Evolutionary conservation across 352 stramenopile species (phyloP), one percentile per base, ranked within the genome.

Genomic region (Phytophthora rubi): DNA sequence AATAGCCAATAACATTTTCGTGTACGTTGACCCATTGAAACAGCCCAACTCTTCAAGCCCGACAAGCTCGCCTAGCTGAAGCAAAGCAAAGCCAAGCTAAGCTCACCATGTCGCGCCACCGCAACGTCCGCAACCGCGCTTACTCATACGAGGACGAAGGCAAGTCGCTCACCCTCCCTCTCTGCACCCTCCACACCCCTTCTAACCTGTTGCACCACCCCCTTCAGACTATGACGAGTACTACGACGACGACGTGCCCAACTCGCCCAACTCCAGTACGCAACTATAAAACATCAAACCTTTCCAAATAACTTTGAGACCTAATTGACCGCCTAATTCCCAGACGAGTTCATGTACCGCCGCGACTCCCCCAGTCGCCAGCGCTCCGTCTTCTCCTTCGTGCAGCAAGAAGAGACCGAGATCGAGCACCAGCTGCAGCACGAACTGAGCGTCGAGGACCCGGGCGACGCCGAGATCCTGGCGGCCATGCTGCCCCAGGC

Each of bases 81-180:
- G 44, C 16, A 18, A 49, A 15, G 10, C 9, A 49, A 49, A 13
- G 8, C 35, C 6, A 15, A 49, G 44, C 48, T 35, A 53, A 12
- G n/a, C 42, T n/a, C 16, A 12, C 18, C 62, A 96, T 96, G 89
- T 94, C 85, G 13, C 89, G 89, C 73, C 89, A 96, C 53, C 87
- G 89, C 68, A 88, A 93, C 74, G 74, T 96, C 30, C 89, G 89
- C 62, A 94, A 95, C 77, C 89, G 89, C 79, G 88, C 86, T 64
- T 96, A 95, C 75, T 96, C 89, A 59, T 96, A 94, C 77, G 89
- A 96, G 54, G 87, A 94, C 56, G 89, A 94, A 81, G 88, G 88
- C 59, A 58, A 47, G 59, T n/a, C 66, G 42, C 51, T 18, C n/a
- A 9, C 54, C 21, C 58, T 0, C 28, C 59, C 48, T 37, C 57